Base-by-base conservation (phyloP, 768 basidiomycete species). In the Psilocybe subaeruginosa region DNA sequence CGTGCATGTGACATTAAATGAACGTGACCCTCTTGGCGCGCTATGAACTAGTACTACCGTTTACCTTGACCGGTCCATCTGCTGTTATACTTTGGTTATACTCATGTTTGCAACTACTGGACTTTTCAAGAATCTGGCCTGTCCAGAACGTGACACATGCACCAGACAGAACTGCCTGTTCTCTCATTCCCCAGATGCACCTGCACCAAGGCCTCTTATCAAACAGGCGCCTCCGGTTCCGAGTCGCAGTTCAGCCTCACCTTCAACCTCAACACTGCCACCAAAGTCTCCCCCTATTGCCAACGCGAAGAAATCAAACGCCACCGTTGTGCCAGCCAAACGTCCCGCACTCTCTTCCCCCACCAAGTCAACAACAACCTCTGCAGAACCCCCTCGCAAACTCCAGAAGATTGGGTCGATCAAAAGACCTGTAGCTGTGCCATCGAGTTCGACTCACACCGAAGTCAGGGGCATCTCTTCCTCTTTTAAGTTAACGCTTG, bases 71-170 rank as follows among this genome's bases (percentile, higher is more conserved):
- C 23, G 2, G 23, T 23, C 23, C 23, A 2, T 23, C 23, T 23
- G 23, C 23, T 2, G 23, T 23, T 23, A 23, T 23, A 23, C 23
- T 23, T 23, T 23, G 23, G 23, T 23, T 23, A 23, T 23, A 23
- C 23, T 23, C 23, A 91, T 93, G 92, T 92, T 93, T 70, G 81
- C 88, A 30, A 75, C 81, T 3, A 70, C 82, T 4, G 79, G 80
- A 7, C 79, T 88, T 17, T 92, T 93, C 72, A 80, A 79, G 27
- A 72, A 75, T 4, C 65, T 88, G 9, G 70, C 80, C 7, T 93
- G 92, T 76, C 91, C 91, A 4, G 80, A 85, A 29, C 67, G 57
- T 58, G 52, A 68, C 2, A 59, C 72, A 41, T 92, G 92, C 69
- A 70, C 71, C 1, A 77, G 87, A 17, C 61, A 74, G 7, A 69